These are phyloP conservation scores for Annulohypoxylon truncatum DNA, from an alignment of 2,329 filamentous ascomycete species.

Conservation along the genomic window DNA sequence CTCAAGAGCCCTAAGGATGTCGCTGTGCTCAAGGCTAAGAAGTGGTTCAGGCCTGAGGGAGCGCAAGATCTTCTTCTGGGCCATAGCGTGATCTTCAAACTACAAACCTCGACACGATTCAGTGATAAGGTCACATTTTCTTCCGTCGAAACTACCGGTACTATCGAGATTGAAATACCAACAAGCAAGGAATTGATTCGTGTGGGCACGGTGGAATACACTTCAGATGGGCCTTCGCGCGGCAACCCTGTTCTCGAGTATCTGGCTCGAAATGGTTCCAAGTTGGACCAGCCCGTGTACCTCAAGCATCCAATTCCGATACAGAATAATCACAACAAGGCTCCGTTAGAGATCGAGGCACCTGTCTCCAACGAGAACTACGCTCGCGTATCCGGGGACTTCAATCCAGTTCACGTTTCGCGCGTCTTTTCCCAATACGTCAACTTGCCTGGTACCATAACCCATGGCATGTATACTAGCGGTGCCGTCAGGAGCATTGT, in stretches of 20 bases:
- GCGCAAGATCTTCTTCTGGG: slow-evolving; percentile 78
- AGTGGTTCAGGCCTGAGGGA: slow-evolving; percentile 88
- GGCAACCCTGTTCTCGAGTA: slow-evolving; percentile 97
- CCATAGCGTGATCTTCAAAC: slow-evolving; percentile 92
- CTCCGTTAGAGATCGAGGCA: slow-evolving; percentile 28
- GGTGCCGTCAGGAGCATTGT: slow-evolving; percentile 48
- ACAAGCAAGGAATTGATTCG: slow-evolving; percentile 95
- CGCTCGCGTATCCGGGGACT: slow-evolving; percentile 52
- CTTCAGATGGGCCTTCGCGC: slow-evolving; percentile 69
- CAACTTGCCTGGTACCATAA: slow-evolving; percentile 53
- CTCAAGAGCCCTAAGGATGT: slow-evolving; percentile 88
- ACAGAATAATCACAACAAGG: slow-evolving; percentile 27
- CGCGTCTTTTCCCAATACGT: slow-evolving; percentile 51
- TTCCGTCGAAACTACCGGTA: slow-evolving; percentile 87
- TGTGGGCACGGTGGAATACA: slow-evolving; percentile 92
- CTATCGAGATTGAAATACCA: slow-evolving; percentile 84
- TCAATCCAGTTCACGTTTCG: slow-evolving; percentile 56
- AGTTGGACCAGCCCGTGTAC: slow-evolving; percentile 32
- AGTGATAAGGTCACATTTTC: slow-evolving; percentile 92
- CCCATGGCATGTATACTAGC: slow-evolving; percentile 56
- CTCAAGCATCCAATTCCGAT: slow-evolving; percentile 37
- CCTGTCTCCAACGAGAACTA: slow-evolving; percentile 44
- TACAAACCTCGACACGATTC: slow-evolving; percentile 88
- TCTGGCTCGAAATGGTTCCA: slow-evolving; percentile 83
- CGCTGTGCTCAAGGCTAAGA: slow-evolving; percentile 90